Conservation (phyloP, 257 asterid species). For the Gynochthodes officinalis region DNA sequence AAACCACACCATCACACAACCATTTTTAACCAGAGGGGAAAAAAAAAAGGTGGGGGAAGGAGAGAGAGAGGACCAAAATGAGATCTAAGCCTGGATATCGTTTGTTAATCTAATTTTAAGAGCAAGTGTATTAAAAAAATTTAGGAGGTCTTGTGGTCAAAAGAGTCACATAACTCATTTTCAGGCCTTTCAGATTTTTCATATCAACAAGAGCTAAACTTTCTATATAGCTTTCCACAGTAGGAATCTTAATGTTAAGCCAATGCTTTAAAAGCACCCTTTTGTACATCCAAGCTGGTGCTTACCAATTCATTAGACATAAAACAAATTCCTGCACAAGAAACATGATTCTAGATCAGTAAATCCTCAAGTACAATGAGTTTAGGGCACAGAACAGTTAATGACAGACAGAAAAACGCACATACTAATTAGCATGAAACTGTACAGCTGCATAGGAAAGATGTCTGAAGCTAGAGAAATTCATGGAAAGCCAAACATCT, state of each 20-base stretch:
- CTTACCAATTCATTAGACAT: conserved; percentile 98
- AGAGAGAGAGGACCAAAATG: neutral
- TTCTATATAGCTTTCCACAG: neutral
- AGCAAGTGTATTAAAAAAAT: neutral
- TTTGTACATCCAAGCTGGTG: conserved; percentile 3
- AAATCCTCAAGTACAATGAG: conserved; percentile 11
- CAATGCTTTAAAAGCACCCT: neutral
- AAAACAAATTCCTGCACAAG: conserved; percentile 80
- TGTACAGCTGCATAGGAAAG: neutral
- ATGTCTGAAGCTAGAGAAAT: neutral
- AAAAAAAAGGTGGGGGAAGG: neutral
- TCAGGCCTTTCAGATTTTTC: no score
- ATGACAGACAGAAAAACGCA: neutral
- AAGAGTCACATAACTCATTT: neutral
- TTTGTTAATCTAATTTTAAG: neutral
- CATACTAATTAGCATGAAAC: neutral
- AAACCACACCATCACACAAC: neutral
- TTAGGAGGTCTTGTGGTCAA: neutral
- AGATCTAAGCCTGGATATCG: neutral
- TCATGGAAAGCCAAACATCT: neutral
- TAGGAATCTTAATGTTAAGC: neutral
- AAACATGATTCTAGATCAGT: conserved; percentile 18
- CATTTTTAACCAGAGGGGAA: neutral
- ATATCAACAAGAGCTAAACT: neutral
- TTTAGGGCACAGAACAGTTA: neutral